Percentiles rank a stretch among this genome's conserved stretches.
phyloP scores from a whole-genome alignment of 1,284 basidiomycete genomes.

The Puccinia hordei region DNA sequence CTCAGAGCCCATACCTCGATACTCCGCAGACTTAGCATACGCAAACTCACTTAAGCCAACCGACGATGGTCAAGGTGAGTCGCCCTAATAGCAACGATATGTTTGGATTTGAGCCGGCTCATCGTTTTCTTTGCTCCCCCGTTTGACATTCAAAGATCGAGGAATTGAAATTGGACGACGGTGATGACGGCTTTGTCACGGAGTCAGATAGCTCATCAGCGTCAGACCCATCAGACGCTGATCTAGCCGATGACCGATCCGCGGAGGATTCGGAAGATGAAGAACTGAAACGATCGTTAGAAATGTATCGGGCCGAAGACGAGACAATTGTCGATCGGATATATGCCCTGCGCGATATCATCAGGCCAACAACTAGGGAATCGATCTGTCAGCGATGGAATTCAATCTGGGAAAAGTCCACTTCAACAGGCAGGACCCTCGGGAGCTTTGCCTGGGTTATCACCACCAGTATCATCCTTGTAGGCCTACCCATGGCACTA shows the following conservation, averaged over 20 bases:
- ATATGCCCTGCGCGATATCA: slow-evolving; percentile 88
- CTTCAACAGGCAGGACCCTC: slow-evolving; percentile 68
- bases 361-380: slow-evolving; percentile 82
- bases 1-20: background rate
- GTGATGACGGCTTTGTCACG: slow-evolving; percentile 48
- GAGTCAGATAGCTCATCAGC: slow-evolving; percentile 35
- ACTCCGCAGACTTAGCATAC: background rate
- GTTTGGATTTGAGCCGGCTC: background rate
- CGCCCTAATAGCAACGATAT: background rate
- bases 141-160: slow-evolving; percentile 20
- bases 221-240: slow-evolving; percentile 41
- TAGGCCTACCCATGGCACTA: slow-evolving; percentile 88
- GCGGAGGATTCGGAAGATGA: slow-evolving; percentile 50
- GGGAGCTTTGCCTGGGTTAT: slow-evolving; percentile 92
- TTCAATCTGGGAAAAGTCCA: slow-evolving; percentile 65
- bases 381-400: slow-evolving; percentile 68
- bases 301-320: slow-evolving; percentile 53
- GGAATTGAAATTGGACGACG: slow-evolving; percentile 43
- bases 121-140: background rate
- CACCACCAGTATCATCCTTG: slow-evolving; percentile 87
- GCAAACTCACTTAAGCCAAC: background rate
- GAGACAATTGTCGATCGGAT: slow-evolving; percentile 89
- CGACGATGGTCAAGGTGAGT: slow-evolving; percentile 29
- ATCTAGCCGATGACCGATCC: slow-evolving; percentile 51
- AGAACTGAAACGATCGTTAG: slow-evolving; percentile 46